These are phyloP conservation scores for Suillus sp. DNA, from an alignment of 768 basidiomycete genomes.

Conservation along the genomic window DNA sequence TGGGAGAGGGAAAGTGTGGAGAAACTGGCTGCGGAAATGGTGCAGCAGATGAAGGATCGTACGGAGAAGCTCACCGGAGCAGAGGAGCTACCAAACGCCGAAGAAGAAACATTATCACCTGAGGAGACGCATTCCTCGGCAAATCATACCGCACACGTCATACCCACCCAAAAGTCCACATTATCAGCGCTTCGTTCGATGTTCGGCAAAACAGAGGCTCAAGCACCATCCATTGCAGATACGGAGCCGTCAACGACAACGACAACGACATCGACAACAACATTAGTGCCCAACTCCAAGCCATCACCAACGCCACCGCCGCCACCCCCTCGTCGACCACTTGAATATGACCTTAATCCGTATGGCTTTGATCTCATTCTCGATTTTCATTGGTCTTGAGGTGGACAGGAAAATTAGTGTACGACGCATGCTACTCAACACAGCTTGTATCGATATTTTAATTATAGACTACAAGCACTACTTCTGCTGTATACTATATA, in stretches of 20 bases:
- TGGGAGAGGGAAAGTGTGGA: constrained; percentile 75
- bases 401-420: constrained; percentile 1
- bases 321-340: constrained; percentile 18
- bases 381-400: constrained; percentile 68
- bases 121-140: constrained; percentile 15
- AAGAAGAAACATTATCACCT: constrained; percentile 27
- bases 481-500: neutral
- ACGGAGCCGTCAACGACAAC: neutral
- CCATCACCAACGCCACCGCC: constrained; percentile 10
- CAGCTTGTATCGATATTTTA: constrained; percentile 7
- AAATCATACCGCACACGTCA: constrained; percentile 6
- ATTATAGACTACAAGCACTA: constrained; percentile 6
- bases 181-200: constrained; percentile 29
- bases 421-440: neutral
- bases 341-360: constrained; percentile 62
- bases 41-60: constrained; percentile 31
- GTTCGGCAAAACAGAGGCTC: constrained; percentile 21
- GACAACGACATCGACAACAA: neutral
- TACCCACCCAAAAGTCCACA: constrained; percentile 19
- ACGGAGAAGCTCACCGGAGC: constrained; percentile 23
- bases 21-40: constrained; percentile 40
- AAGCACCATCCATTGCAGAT: constrained; percentile 3
- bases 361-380: constrained; percentile 73
- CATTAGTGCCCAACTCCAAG: constrained; percentile 14
- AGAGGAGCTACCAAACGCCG: constrained; percentile 32